Conservation (phyloP, 179 eudicot species). For the Silene coronaria region DNA sequence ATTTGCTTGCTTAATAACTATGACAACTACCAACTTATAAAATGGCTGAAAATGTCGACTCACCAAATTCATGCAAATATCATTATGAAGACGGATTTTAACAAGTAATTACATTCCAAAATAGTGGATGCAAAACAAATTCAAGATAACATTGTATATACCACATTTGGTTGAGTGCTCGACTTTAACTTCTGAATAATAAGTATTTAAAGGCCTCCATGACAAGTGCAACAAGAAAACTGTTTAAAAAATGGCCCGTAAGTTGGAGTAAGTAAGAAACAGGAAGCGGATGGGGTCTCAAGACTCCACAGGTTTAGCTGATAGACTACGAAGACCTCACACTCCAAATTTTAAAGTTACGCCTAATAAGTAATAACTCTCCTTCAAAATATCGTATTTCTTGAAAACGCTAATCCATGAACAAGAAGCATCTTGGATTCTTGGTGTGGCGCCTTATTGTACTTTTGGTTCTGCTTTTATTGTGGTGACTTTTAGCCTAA, state of each 20-base stretch:
- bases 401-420: neutral
- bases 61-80: neutral
- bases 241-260: slow-evolving; percentile 1
- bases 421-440: neutral
- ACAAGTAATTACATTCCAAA: slow-evolving; percentile 10
- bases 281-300: neutral
- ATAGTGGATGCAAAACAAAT: neutral
- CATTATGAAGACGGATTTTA: neutral
- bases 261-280: neutral
- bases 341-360: neutral
- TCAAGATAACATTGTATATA: slow-evolving; percentile 1
- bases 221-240: slow-evolving; percentile 20
- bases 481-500: neutral
- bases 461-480: neutral
- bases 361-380: neutral
- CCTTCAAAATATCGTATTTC: slow-evolving; percentile 11
- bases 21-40: slow-evolving; percentile 7
- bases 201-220: slow-evolving; percentile 19
- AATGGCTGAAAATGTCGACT: neutral
- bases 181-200: slow-evolving; percentile 12
- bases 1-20: neutral
- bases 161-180: slow-evolving; percentile 5
- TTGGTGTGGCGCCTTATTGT: neutral
- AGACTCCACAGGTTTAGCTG: neutral
- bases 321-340: neutral